Conservation (phyloP, 1,284 basidiomycete species). For the Sparassis latifolia region DNA sequence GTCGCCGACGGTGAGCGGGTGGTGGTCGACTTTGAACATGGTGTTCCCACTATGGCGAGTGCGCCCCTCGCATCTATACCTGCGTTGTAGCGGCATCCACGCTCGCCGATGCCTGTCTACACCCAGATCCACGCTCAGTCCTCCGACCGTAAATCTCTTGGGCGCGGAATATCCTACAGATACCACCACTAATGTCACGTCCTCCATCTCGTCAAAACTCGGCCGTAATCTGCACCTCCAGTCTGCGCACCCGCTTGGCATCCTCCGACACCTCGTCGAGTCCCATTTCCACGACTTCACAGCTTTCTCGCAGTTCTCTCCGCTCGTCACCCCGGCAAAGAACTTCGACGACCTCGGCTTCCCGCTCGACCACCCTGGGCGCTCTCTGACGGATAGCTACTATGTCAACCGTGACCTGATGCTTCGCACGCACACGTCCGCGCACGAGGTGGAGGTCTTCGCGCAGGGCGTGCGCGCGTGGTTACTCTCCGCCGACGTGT, state of each 20-base stretch:
- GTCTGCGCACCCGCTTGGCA: conserved; percentile 80
- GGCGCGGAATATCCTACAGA: conserved; percentile 66
- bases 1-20: no score
- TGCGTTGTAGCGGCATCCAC: neutral
- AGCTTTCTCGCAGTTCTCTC: conserved; percentile 69
- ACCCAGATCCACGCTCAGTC: conserved; percentile 1
- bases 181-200: conserved; percentile 79
- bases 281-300: conserved; percentile 71
- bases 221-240: conserved; percentile 69
- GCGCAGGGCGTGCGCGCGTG: conserved; percentile 71
- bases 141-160: conserved; percentile 30
- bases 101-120: conserved; percentile 14
- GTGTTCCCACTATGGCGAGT: neutral
- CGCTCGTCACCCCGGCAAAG: conserved; percentile 84
- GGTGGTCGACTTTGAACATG: neutral
- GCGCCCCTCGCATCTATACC: neutral
- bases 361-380: conserved; percentile 88
- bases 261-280: conserved; percentile 83
- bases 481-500: conserved; percentile 97
- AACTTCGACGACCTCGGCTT: conserved; percentile 99
- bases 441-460: conserved; percentile 96
- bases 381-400: conserved; percentile 88
- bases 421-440: conserved; percentile 95
- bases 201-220: conserved; percentile 77
- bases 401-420: conserved; percentile 89